Conservation (phyloP, 208 protist species). For the Trypanosoma grayi region DNA sequence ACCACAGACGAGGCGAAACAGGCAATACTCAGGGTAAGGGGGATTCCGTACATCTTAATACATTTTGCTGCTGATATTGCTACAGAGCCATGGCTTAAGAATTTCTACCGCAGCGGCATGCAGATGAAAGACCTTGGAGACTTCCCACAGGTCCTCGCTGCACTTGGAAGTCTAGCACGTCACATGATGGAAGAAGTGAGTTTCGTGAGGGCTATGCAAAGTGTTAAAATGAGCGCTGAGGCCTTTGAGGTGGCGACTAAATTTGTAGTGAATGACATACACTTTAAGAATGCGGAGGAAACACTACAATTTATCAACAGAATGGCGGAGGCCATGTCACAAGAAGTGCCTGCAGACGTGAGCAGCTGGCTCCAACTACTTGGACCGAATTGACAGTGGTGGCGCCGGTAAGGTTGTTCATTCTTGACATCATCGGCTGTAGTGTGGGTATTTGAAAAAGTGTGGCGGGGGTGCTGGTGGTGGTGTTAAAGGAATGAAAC, state of each 20-base stretch:
- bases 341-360: slow-evolving; percentile 45
- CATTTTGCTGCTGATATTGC: slow-evolving; percentile 21
- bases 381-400: slow-evolving; percentile 7
- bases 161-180: slow-evolving; percentile 16
- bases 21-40: slow-evolving; percentile 16
- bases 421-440: no score
- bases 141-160: slow-evolving; percentile 31
- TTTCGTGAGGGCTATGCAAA: slow-evolving; percentile 26
- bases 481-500: no score
- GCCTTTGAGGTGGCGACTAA: slow-evolving; percentile 36
- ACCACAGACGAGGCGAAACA: slow-evolving; percentile 8
- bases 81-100: slow-evolving; percentile 21
- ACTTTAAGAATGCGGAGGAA: slow-evolving; percentile 29
- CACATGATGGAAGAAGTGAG: slow-evolving; percentile 23
- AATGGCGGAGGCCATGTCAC: slow-evolving; percentile 26
- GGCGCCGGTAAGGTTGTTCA: not conserved
- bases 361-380: slow-evolving; percentile 62
- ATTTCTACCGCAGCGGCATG: slow-evolving; percentile 19
- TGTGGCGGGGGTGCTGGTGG: not conserved
- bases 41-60: slow-evolving; percentile 26
- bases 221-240: slow-evolving; percentile 23
- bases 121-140: slow-evolving; percentile 24
- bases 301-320: slow-evolving; percentile 41
- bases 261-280: slow-evolving; percentile 34
- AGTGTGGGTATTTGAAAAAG: slow-evolving; percentile 4